phyloP scores from a whole-genome alignment of 2,329 filamentous ascomycete genomes.

The Magnaporthales sp. region DNA sequence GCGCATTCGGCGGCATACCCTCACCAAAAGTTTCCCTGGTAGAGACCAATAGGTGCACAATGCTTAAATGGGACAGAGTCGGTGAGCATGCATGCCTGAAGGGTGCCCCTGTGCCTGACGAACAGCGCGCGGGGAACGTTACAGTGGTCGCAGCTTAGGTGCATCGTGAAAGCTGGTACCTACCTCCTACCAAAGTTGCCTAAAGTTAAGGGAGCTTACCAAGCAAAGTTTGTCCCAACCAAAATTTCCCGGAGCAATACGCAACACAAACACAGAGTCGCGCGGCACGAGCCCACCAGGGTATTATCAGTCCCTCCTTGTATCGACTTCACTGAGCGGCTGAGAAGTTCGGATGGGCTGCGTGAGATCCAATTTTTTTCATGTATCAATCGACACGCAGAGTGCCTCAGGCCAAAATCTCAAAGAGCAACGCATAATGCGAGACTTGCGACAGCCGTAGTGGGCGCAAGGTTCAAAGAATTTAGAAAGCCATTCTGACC shows the following conservation, averaged over 20 bases:
- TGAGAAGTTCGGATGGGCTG: background rate
- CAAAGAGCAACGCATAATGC: background rate
- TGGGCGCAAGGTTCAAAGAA: background rate
- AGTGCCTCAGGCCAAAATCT: background rate
- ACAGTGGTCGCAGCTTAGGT: background rate
- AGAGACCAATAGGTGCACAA: background rate
- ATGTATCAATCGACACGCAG: background rate
- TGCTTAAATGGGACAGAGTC: background rate
- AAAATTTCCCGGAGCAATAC: background rate
- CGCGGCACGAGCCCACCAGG: background rate
- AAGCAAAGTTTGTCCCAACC: too few species aligned
- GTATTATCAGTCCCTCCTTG: background rate
- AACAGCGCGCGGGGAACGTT: background rate
- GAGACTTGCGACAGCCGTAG: background rate
- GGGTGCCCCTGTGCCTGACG: background rate
- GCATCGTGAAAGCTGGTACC: background rate
- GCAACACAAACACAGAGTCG: background rate
- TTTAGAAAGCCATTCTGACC: background rate
- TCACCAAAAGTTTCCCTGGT: background rate
- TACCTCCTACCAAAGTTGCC: background rate
- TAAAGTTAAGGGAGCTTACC: background rate
- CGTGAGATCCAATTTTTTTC: background rate
- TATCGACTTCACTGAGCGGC: background rate
- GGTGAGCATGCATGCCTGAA: background rate
- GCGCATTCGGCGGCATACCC: background rate